These are phyloP conservation scores for Mrakia hoshinonis DNA, from an alignment of 768 basidiomycete species.

Conservation along the genomic window DNA sequence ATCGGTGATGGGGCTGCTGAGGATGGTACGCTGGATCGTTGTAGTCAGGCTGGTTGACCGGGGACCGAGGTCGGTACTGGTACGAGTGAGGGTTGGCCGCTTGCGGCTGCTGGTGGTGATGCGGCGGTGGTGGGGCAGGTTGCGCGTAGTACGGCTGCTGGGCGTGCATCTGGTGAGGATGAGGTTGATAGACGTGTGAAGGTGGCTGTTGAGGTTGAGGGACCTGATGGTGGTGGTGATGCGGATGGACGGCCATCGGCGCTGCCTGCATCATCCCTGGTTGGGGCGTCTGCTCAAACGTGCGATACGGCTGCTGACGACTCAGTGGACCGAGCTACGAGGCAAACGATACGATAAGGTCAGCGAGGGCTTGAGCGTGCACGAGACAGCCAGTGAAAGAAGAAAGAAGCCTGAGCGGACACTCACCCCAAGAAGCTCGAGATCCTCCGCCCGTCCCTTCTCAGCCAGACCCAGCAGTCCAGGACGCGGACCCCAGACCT, in stretches of 20 bases:
- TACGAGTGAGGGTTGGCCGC: not conserved
- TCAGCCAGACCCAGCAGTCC: constrained; percentile 25
- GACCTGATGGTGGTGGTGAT: not conserved
- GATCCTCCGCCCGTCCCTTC: constrained; percentile 14
- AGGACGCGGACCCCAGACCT: constrained; percentile 25
- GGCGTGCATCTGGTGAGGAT: constrained; percentile 7
- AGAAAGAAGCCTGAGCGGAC: not conserved
- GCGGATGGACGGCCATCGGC: not conserved
- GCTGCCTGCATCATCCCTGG: no score
- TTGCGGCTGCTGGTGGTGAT: constrained; percentile 16
- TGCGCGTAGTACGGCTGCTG: constrained; percentile 3
- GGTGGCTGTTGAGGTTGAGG: not conserved
- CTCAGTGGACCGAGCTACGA: not conserved
- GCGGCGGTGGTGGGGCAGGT: not conserved
- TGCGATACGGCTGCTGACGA: not conserved
- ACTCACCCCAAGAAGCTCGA: constrained; percentile 27
- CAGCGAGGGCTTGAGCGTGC: not conserved
- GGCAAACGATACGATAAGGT: not conserved
- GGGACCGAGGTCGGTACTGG: constrained; percentile 14
- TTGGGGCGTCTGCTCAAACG: constrained; percentile 6
- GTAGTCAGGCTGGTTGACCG: not conserved
- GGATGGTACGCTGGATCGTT: constrained; percentile 5
- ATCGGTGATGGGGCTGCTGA: not conserved
- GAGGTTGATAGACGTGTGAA: not conserved
- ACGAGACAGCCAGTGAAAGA: not conserved